A percentile compares a stretch with the other conserved stretches of the same genome.
These are phyloP conservation scores for Ogataea glucozyma DNA, from an alignment of 805 yeast species.

Conservation along the genomic window DNA sequence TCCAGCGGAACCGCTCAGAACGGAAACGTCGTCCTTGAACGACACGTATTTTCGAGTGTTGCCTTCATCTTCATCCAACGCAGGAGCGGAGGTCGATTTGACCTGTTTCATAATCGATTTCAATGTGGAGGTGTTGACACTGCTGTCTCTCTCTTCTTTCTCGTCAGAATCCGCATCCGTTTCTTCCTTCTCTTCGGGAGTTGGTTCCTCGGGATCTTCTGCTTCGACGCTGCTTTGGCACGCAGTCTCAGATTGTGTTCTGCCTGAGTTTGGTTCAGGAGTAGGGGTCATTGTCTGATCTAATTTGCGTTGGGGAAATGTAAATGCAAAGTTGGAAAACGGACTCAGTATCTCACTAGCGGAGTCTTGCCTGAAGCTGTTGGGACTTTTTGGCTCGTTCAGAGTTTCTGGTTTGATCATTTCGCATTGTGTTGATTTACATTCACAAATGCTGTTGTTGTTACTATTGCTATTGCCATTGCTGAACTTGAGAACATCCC, in stretches of 20 bases:
- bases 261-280: background rate
- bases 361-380: background rate
- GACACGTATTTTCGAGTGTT: conserved; percentile 21
- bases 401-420: no score
- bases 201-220: background rate
- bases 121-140: conserved; percentile 13
- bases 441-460: conserved; percentile 1
- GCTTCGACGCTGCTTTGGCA: background rate
- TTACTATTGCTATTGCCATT: background rate
- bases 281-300: conserved; percentile 1
- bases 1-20: conserved; percentile 13
- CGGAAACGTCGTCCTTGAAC: conserved; percentile 21
- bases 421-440: no score
- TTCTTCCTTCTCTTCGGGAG: background rate
- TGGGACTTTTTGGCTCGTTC: background rate
- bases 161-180: no score
- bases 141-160: conserved; percentile 3
- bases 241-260: background rate
- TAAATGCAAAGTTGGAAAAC: conserved; percentile 9
- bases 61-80: conserved; percentile 13
- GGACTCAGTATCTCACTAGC: background rate
- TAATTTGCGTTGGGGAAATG: conserved; percentile 8
- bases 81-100: conserved; percentile 4
- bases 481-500: conserved; percentile 16
- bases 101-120: conserved; percentile 24